Evolutionary conservation across 805 yeast genomes (phyloP), one percentile per base, ranked within the genome.

Genomic region (Candida broadrunensis): DNA sequence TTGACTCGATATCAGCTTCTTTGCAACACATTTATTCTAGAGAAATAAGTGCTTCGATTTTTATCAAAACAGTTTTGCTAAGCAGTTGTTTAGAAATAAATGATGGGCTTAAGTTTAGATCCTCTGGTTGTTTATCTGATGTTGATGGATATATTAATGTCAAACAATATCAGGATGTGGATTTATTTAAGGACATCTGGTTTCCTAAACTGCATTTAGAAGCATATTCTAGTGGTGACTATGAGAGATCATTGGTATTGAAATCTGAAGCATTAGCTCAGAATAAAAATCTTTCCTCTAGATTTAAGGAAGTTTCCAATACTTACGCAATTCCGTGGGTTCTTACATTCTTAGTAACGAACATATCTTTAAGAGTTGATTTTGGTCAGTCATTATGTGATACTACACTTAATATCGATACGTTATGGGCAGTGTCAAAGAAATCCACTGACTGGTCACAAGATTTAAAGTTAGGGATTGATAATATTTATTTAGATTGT

Each of bases 21-120:
- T 65, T 93, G 26, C 96, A 88, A 53, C 99, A 93, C 60, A 81
- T 87, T 13, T 93, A 88, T 55, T 91, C 98, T 0, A 77, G 96
- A 46, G 96, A 88, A 47, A 75, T 85, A 0, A 88, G 96, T 68
- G 95, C 95, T 0, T 81, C 85, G 2, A 59, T 87, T 21, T 45
- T 44, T 4, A 57, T 69, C 17, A 70, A 78, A 14, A 67, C 72
- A 33, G 56, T 83, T 9, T 54, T 80, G 35, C 24, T 79, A 11
- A 72, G 73, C 3, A 69, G 76, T n/a, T 64, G 77, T 15, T 54
- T 82, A 27, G 69, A 75, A 0, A 72, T 71, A 32, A 64, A 70
- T 0, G 65, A 67, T 2, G 51, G 57, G 1, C 52, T 67, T 12
- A 75, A 70, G 33, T 54, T 79, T 2, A 64, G 70, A 33, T 71